Conservation (phyloP, 2,329 filamentous ascomycete species). For the Penicillium sp. region DNA sequence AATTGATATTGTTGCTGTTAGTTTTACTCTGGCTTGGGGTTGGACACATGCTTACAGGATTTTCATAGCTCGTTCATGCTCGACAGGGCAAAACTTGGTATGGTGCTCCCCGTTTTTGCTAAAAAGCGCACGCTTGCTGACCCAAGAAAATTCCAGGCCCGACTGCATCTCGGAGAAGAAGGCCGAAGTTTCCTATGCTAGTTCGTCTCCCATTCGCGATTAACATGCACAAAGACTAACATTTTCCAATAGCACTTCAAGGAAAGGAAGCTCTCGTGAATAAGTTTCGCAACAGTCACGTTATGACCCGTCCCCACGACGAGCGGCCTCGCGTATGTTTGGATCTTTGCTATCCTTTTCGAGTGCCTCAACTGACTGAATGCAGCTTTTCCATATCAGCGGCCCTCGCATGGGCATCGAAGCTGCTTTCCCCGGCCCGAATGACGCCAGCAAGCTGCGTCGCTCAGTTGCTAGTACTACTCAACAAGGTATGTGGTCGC, state of each 20-base stretch:
- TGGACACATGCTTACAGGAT: constrained; percentile 4
- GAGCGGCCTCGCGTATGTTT: constrained; percentile 75
- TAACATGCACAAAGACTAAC: constrained; percentile 25
- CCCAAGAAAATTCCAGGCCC: constrained; percentile 53
- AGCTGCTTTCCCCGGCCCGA: constrained; percentile 3
- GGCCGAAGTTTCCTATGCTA: constrained; percentile 93
- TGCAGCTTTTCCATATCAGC: constrained; percentile 55
- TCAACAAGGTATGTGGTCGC: constrained; percentile 4
- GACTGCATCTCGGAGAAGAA: constrained; percentile 69
- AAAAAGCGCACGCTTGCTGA: constrained; percentile 32
- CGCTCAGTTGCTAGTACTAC: constrained; percentile 3
- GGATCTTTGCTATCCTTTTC: neutral
- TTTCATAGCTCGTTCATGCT: constrained; percentile 66
- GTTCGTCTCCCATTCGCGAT: constrained; percentile 50
- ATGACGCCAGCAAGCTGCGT: constrained; percentile 5
- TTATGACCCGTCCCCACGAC: constrained; percentile 81
- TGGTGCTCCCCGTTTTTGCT: constrained; percentile 7
- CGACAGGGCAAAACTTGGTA: constrained; percentile 71
- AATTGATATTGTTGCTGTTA: constrained; percentile 68
- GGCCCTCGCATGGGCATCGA: constrained; percentile 7
- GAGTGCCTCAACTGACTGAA: constrained; percentile 24
- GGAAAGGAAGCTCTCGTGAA: constrained; percentile 86
- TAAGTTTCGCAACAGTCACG: constrained; percentile 94
- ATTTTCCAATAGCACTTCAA: constrained; percentile 67
- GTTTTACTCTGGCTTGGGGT: constrained; percentile 27